Base-by-base conservation (phyloP, 2,329 filamentous ascomycete genomes). In the Cladobotryum protrusum region DNA sequence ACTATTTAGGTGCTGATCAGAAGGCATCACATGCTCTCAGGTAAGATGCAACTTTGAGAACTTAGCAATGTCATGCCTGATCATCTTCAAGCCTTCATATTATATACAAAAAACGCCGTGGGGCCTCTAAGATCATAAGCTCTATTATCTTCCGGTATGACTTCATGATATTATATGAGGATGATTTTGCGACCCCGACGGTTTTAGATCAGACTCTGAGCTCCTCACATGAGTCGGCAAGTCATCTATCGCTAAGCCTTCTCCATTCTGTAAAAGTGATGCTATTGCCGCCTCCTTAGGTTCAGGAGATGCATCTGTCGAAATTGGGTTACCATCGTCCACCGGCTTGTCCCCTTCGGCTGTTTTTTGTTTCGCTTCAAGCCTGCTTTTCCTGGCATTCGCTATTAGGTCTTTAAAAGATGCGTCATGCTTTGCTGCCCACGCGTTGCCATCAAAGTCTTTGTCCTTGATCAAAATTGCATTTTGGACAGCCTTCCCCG, bases 391-490 rank as follows among this genome's bases (percentile, higher is more conserved):
- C 53, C 81, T 79, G 14, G 92, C 93, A 58, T 79, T 83, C 3
- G 83, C 85, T 59, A 97, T 92, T 41, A 99, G 67, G 40, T 86
- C 78, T 54, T 84, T 82, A 64, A 96, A 99, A 1, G 89, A 85
- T 15, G 72, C 72, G 43, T 83, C 83, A 67, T 97, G 86, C 53
- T 76, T 83, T 7, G 73, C 74, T 19, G 85, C 83, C 85, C 92
- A 96, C 1, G 82, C 85, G 1, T 77, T 75, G 3, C 83, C 83
- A 63, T 96, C 88, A 63, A 97, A 97, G 52, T 93, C 87, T 63
- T 96, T 97, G 58, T 86, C 84, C 73, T 87, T 91, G 51, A 97
- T 67, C n/a, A 64, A 57, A 5, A 58, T 52, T 13, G 61, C 62
- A 40, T 56, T 78, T 70, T 71, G 77, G 14, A 58, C 48, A 2